Conservation (phyloP, 2,329 filamentous ascomycete species). For the Fusarium oxysporum region DNA sequence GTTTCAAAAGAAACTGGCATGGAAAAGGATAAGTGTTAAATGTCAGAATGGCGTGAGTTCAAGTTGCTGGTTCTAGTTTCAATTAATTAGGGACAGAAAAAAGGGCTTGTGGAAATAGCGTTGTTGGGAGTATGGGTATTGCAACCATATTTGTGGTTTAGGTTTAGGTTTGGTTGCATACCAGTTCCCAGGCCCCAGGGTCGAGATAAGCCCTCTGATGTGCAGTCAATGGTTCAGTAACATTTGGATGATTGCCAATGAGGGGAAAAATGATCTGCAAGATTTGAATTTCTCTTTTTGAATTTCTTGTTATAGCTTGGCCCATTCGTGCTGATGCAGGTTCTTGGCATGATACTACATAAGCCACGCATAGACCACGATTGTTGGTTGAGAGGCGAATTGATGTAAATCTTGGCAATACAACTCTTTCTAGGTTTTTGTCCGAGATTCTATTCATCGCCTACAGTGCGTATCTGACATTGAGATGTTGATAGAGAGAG, state of each 20-base stretch:
- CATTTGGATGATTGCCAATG: not conserved
- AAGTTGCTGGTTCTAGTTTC: not conserved
- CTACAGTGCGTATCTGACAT: not conserved
- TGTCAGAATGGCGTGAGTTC: slow-evolving; percentile 6
- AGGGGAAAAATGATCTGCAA: slow-evolving; percentile 5
- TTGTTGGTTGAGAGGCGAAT: not conserved
- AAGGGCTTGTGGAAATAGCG: not conserved
- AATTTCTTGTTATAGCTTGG: slow-evolving; percentile 3
- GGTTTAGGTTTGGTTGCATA: not conserved
- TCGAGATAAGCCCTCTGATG: slow-evolving; percentile 14
- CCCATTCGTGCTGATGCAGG: not conserved
- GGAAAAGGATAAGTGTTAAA: slow-evolving; percentile 3
- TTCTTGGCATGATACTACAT: slow-evolving; percentile 16
- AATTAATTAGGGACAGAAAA: not conserved
- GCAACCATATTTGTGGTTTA: not conserved
- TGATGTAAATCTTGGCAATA: slow-evolving; percentile 6
- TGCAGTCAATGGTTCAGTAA: slow-evolving; percentile 1
- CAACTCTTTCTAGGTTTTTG: not conserved
- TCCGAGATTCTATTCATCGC: no score
- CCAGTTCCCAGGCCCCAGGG: not conserved
- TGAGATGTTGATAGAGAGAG: not conserved
- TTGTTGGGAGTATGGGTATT: not conserved
- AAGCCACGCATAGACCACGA: slow-evolving; percentile 1
- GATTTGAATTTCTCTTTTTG: not conserved
- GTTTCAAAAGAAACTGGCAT: not conserved